phyloP scores from a whole-genome alignment of 495 filamentous ascomycete species.

The Hypoxylon cercidicola region DNA sequence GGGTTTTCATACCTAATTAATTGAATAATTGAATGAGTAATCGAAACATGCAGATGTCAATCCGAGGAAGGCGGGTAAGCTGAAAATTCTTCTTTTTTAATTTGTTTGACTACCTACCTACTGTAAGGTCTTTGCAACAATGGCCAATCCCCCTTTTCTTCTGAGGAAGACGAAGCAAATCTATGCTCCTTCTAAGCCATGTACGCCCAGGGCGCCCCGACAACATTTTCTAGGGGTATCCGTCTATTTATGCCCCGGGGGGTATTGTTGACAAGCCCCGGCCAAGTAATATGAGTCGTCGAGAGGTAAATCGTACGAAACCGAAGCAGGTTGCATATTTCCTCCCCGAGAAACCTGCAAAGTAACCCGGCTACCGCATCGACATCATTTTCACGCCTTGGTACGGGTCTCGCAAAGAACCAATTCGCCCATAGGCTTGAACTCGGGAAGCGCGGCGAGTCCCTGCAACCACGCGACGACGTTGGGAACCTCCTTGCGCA shows the following conservation, averaged over 20 bases:
- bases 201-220: neutral
- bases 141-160: neutral
- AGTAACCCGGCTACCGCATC: neutral
- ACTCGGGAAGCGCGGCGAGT: constrained; percentile 54
- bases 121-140: neutral
- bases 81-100: neutral
- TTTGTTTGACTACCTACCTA: neutral
- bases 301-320: too few species aligned
- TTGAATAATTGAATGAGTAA: neutral
- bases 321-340: too few species aligned
- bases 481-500: constrained; percentile 57
- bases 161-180: neutral
- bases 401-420: constrained; percentile 54
- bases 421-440: constrained; percentile 60
- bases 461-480: constrained; percentile 58
- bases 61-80: neutral
- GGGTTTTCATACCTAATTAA: neutral
- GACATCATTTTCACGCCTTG: constrained; percentile 15
- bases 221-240: neutral
- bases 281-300: too few species aligned
- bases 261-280: neutral
- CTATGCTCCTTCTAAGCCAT: neutral
- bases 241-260: too few species aligned
- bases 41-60: neutral
- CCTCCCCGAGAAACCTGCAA: neutral